A percentile compares a stretch with the other conserved stretches of the same genome.
phyloP scores from a whole-genome alignment of 2,329 filamentous ascomycete genomes.

The Fusarium pilosicola region DNA sequence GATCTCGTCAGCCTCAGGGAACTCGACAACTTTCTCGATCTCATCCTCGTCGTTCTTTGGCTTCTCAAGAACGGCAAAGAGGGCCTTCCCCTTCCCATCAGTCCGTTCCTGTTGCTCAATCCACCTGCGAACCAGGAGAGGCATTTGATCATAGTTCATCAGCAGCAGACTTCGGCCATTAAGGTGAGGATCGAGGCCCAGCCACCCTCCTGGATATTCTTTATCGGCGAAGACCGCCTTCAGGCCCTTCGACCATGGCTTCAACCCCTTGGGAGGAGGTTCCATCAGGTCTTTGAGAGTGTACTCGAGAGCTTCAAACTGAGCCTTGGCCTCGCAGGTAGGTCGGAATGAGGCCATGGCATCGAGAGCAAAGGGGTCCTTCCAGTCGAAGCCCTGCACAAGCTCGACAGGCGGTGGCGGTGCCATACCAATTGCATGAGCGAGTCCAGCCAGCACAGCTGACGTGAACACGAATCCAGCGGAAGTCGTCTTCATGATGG shows the following conservation, averaged over 20 bases:
- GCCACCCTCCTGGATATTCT: conserved; percentile 63
- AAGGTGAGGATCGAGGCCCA: conserved; percentile 62
- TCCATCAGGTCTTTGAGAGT: conserved; percentile 56
- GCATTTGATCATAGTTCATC: conserved; percentile 59
- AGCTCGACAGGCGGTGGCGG: conserved; percentile 47
- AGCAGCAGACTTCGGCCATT: conserved; percentile 58
- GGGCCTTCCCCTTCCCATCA: conserved; percentile 48
- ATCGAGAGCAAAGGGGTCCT: conserved; percentile 51
- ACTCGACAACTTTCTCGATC: conserved; percentile 51
- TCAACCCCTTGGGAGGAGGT: conserved; percentile 51
- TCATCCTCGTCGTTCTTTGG: conserved; percentile 51
- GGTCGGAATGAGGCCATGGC: conserved; percentile 46
- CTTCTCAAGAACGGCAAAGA: conserved; percentile 56
- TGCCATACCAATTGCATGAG: conserved; percentile 44
- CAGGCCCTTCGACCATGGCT: conserved; percentile 53
- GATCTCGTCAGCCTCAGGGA: conserved; percentile 42
- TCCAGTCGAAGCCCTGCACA: conserved; percentile 54
- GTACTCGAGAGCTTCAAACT: conserved; percentile 54
- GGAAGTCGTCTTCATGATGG: conserved; percentile 40
- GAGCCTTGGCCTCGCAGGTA: conserved; percentile 48
- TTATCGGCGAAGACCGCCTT: conserved; percentile 53
- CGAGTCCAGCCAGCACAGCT: conserved; percentile 16
- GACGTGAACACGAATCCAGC: conserved; percentile 4
- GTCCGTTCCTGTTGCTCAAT: conserved; percentile 55
- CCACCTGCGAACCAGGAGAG: conserved; percentile 58